phyloP scores from a whole-genome alignment of 2,329 filamentous ascomycete genomes.

The Cercospora zeina region DNA sequence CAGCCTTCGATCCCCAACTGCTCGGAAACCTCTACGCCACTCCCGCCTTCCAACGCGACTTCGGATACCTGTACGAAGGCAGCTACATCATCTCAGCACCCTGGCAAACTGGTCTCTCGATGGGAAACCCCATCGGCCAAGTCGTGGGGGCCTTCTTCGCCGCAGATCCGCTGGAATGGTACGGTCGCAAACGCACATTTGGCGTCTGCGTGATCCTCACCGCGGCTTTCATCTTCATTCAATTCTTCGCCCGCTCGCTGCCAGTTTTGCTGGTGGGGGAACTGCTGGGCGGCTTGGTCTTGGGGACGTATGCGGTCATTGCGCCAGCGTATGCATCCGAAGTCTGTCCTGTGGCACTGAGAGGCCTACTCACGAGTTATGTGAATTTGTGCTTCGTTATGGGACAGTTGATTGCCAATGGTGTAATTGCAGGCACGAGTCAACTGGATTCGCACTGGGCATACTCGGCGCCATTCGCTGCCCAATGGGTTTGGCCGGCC shows the following conservation, averaged over 20 bases:
- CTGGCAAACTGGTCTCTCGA: constrained; percentile 46
- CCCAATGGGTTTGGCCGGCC: constrained; percentile 48
- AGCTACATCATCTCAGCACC: constrained; percentile 42
- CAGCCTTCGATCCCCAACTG: constrained; percentile 63
- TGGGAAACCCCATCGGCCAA: constrained; percentile 60
- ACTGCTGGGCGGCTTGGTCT: constrained; percentile 60
- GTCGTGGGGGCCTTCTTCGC: constrained; percentile 55
- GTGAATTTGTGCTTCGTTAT: constrained; percentile 65
- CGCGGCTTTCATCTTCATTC: constrained; percentile 59
- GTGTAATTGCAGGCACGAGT: constrained; percentile 43
- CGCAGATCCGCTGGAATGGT: constrained; percentile 40
- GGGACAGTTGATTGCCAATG: constrained; percentile 58
- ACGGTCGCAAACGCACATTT: constrained; percentile 39
- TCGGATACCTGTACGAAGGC: constrained; percentile 54
- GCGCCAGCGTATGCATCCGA: constrained; percentile 49
- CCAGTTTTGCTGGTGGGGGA: constrained; percentile 61
- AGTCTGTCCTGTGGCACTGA: constrained; percentile 59
- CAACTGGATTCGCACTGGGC: constrained; percentile 44
- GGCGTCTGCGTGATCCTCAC: constrained; percentile 42
- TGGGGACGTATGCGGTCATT: constrained; percentile 61
- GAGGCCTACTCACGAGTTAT: constrained; percentile 60
- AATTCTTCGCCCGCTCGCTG: constrained; percentile 62
- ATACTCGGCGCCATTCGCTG: constrained; percentile 48
- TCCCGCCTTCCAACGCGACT: constrained; percentile 59
- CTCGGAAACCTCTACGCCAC: constrained; percentile 63